Evolutionary conservation across 2,329 filamentous ascomycete genomes (phyloP), one percentile per base, ranked within the genome.

Genomic region (Xylariaceae sp.): DNA sequence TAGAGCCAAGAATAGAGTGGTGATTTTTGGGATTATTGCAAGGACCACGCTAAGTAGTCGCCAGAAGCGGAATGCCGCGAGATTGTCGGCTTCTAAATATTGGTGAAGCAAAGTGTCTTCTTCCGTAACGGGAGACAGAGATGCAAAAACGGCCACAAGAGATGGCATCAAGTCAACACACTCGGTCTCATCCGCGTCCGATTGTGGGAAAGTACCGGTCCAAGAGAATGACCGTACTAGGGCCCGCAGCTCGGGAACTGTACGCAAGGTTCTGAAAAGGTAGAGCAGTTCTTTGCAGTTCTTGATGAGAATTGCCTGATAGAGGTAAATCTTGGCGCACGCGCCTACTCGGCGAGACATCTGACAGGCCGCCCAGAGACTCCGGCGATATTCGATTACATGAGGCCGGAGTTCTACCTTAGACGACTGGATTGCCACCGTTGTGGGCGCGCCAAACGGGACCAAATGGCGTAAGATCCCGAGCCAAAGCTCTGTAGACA

Each of bases 171-270:
- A 42, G 23, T 50, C 29, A 42, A 41, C 46, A 29, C 27, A 42
- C 13, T 33, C 27, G 27, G 46, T 24, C 13, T 50, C 26, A 10
- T 50, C 46, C 10, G 6, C 16, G 36, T 50, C 46, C 2, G 36
- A 33, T 42, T 33, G 36, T 27, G 37, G 26, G 3, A 42, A 35
- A 29, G 23, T 35, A 24, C 36, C 46, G n/a, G 46, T 35, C 46
- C 46, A 42, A 35, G 46, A 42, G 18, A 50, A 50, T 16, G 46
- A 50, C 16, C 18, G 46, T 18, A 50, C 46, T n/a, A 35, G 37
- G 37, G 23, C 4, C 27, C 46, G 26, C 36, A 50, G 30, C 20
- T 35, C 37, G 20, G 46, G 36, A 35, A 43, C 36, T 50, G 46
- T 33, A 11, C 46, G 36, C 26, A 50, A 26, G 21, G 46, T 50